Evolutionary conservation across 2,329 filamentous ascomycete species (phyloP), one percentile per base, ranked within the genome.

Genomic region (Botrytis medusae): DNA sequence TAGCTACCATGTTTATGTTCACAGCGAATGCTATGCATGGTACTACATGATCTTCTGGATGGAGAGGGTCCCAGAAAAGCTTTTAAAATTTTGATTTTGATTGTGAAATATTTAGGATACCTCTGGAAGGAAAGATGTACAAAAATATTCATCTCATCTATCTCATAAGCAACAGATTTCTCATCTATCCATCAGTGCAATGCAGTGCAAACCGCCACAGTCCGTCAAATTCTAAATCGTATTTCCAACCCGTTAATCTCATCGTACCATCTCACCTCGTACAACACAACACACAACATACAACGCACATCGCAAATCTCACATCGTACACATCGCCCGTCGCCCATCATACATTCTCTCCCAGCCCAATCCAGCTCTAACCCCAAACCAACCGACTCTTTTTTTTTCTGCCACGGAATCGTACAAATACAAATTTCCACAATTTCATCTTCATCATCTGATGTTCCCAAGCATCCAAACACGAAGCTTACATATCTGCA

Each of bases 401-500:
- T 37, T 37, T 37, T 37, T 8, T 9, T 37, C 37, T 37, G 4
- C 29, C 12, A 4, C 14, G 22, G 5, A 29, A n/a, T n/a, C 12
- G 1, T n/a, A 51, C 48, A 51, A 51, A 16, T 14, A 14, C 25
- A 14, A 16, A 16, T 54, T 54, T 16, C 12, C 57, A n/a, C 29
- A 20, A 20, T 29, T 7, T 4, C 18, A n/a, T 40, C 42, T 7
- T 14, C 18, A 29, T 54, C 64, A 67, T 54, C 64, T 54, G 64
- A 67, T 54, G n/a, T 22, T 42, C 3, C 34, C 12, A n/a, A 29
- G 20, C 3, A 8, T 20, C 32, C 42, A 46, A 71, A 71, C 57
- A 71, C 69, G 69, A 64, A 51, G 59, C 44, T 64, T 71, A 71
- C 46, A 71, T 37, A 32, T 32, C 51, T 51, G 2, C 10, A 3